phyloP scores from a whole-genome alignment of 1,139 yeast genomes.

The Geotrichum restrictum region DNA sequence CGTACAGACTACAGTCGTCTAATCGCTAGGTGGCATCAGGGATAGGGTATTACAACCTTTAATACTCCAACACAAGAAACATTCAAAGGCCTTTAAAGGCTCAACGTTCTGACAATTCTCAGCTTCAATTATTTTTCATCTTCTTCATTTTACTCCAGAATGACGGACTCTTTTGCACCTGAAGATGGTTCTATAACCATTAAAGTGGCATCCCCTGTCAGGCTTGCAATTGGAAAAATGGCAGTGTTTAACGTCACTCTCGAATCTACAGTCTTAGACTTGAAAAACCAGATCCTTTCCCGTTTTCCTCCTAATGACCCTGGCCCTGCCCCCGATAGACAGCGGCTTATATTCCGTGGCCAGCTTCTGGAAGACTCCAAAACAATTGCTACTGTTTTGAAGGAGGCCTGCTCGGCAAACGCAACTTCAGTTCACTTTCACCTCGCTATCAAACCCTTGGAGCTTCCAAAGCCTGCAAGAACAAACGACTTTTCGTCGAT shows the following conservation, averaged over 20 bases:
- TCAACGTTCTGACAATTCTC: too few species aligned
- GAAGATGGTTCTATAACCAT: background rate
- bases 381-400: conserved; percentile 10
- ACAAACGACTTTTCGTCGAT: background rate
- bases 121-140: background rate
- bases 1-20: too few species aligned
- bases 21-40: too few species aligned
- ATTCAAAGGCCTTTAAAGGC: too few species aligned
- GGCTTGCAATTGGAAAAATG: conserved; percentile 16
- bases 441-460: conserved; percentile 13
- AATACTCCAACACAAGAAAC: too few species aligned
- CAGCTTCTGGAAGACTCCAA: conserved; percentile 12
- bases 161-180: background rate
- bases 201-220: conserved; percentile 19
- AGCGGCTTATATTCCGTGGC: conserved; percentile 21
- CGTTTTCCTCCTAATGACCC: conserved; percentile 12
- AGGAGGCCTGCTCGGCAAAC: conserved; percentile 5
- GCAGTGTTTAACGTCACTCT: conserved; percentile 2
- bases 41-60: too few species aligned
- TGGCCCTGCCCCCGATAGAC: conserved; percentile 17
- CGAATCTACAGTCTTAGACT: conserved; percentile 7
- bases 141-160: background rate
- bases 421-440: conserved; percentile 19
- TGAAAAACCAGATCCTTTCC: conserved; percentile 1
- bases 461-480: background rate